Conservation (phyloP, 371 early-diverging fungal species). For the Apophysomyces trapeziformis region DNA sequence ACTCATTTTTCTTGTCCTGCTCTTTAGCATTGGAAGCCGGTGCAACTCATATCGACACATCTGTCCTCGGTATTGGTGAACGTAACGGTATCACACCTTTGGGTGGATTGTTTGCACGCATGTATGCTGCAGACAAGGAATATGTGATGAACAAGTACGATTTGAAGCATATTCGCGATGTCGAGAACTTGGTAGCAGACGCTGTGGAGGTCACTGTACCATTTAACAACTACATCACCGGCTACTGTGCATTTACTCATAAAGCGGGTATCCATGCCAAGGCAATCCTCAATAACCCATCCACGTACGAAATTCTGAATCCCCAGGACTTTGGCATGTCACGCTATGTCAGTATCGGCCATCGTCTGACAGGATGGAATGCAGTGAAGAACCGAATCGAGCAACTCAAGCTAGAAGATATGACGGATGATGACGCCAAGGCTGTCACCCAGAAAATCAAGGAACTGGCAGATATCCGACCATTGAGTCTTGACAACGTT, state of each 20-base stretch:
- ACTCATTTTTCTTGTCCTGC: background rate
- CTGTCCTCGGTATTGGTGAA: constrained; percentile 95
- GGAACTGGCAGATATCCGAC: constrained; percentile 83
- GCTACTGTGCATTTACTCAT: constrained; percentile 96
- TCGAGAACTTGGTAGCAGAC: constrained; percentile 94
- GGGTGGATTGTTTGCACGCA: constrained; percentile 89
- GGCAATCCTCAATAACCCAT: constrained; percentile 95
- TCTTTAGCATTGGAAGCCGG: constrained; percentile 85
- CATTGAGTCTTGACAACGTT: constrained; percentile 40
- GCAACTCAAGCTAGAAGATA: constrained; percentile 72
- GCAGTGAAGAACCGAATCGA: constrained; percentile 95
- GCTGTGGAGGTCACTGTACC: constrained; percentile 93
- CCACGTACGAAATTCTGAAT: constrained; percentile 93
- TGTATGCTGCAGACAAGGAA: constrained; percentile 90
- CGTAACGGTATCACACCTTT: constrained; percentile 96
- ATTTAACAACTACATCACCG: constrained; percentile 98
- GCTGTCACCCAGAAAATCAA: constrained; percentile 91
- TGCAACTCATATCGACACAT: constrained; percentile 96
- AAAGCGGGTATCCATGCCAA: constrained; percentile 98
- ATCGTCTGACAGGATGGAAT: constrained; percentile 97
- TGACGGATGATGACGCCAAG: constrained; percentile 90
- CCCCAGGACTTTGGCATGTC: constrained; percentile 97
- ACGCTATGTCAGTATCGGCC: constrained; percentile 92
- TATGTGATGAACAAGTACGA: constrained; percentile 90
- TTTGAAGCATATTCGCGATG: constrained; percentile 84